These are phyloP conservation scores for Leucocoprinus leucothites DNA, from an alignment of 768 basidiomycete species.

Conservation along the genomic window DNA sequence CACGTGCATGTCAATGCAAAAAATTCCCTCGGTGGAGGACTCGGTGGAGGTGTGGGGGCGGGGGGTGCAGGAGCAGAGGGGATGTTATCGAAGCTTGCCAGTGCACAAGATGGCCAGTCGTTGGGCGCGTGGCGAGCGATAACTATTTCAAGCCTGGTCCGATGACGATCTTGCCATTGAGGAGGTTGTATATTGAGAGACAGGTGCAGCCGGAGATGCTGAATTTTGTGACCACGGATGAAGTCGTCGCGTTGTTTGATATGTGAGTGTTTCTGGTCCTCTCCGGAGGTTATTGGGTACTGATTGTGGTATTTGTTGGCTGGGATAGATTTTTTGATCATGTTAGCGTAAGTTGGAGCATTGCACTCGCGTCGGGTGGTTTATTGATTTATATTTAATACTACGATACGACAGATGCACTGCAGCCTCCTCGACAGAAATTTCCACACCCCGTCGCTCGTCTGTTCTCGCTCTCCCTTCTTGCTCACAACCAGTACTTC, in stretches of 20 bases:
- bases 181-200: constrained; percentile 81
- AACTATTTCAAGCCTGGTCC: constrained; percentile 94
- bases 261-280: constrained; percentile 54
- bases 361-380: neutral
- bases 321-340: constrained; percentile 66
- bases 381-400: no score
- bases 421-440: constrained; percentile 78
- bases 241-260: constrained; percentile 88
- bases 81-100: constrained; percentile 18
- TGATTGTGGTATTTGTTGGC: no score
- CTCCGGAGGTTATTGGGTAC: constrained; percentile 11
- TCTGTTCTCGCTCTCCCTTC: constrained; percentile 94
- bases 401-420: constrained; percentile 61
- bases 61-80: no score
- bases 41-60: no score
- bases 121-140: constrained; percentile 81
- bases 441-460: constrained; percentile 92
- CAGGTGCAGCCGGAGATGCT: constrained; percentile 94
- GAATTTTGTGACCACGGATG: constrained; percentile 80
- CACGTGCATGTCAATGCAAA: constrained; percentile 47
- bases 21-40: constrained; percentile 23
- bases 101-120: constrained; percentile 38
- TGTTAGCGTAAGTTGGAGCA: constrained; percentile 53
- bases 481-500: constrained; percentile 85
- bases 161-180: constrained; percentile 83